Evolutionary conservation across 148 eudicot genomes (phyloP), one percentile per base, ranked within the genome.

Genomic region (Chenopodium suecicum): DNA sequence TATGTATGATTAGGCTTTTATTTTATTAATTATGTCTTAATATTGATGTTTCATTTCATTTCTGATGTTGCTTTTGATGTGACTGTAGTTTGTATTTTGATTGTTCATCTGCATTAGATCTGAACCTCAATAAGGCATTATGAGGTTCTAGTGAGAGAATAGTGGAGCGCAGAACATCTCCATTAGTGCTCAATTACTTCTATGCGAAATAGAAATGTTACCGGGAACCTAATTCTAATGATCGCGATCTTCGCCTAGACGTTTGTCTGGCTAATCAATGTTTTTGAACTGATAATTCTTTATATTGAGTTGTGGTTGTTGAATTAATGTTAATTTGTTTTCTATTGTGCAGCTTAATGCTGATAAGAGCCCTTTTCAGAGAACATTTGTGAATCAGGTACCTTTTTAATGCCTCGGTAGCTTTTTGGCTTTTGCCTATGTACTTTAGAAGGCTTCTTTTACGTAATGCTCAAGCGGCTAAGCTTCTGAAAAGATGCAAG

Each of bases 301-400:
- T 48, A 34, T 70, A 7, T 41, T 41, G 2, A 37, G 50, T 17
- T 8, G 74, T 47, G n/a, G 12, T 74, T 27, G 20, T 80, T 46
- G 69, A 76, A 37, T 74, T 54, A 10, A 58, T 77, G n/a, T 56
- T 71, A 60, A 60, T 82, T 47, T 75, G 32, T 16, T 67, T 85
- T 76, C 70, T 74, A 65, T 76, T 81, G 86, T 78, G 91, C 97
- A 96, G 99, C 91, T 96, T 84, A 96, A 96, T 89, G 92, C 88
- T 82, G 99, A 94, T 62, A 96, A 92, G 86, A 96, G 99, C 82
- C 99, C 99, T 79, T 94, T 96, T 80, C 99, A 94, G 82, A 87
- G 98, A 75, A 94, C 98, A 76, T 96, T 96, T 86, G 99, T 92
- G 75, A 92, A 94, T 78, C 99, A 96, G 99, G 99, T 96, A 92